Conservation (phyloP, 1,139 yeast species). For the Zygoascus hellenicus region DNA sequence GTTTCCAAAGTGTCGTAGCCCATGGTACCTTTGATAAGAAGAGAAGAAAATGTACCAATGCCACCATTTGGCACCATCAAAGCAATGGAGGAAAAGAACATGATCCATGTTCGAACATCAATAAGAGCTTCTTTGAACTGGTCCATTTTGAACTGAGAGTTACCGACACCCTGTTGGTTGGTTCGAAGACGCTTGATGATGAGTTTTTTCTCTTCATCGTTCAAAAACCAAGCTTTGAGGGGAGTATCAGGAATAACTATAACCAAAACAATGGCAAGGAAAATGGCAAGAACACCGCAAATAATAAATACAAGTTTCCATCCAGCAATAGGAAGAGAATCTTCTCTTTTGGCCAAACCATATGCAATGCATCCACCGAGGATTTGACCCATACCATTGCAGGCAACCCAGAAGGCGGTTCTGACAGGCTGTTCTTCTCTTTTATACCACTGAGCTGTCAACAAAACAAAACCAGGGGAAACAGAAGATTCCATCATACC, state of each 20-base stretch:
- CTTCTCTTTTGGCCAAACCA: conserved; percentile 34
- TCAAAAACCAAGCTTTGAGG: conserved; percentile 40
- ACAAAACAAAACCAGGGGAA: conserved; percentile 22
- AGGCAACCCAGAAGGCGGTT: conserved; percentile 44
- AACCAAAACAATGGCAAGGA: conserved; percentile 43
- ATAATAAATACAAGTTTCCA: conserved; percentile 48
- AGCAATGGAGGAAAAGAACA: conserved; percentile 29
- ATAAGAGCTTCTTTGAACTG: conserved; percentile 43
- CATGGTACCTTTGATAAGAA: conserved; percentile 25
- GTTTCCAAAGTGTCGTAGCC: conserved; percentile 27
- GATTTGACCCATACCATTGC: conserved; percentile 51
- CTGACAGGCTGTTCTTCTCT: conserved; percentile 37
- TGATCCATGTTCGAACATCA: conserved; percentile 44
- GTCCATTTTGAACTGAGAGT: conserved; percentile 43
- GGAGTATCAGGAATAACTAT: conserved; percentile 48
- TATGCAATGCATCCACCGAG: conserved; percentile 50
- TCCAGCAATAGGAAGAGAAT: conserved; percentile 31
- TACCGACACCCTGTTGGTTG: conserved; percentile 47
- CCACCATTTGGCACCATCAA: conserved; percentile 47
- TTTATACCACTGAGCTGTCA: conserved; percentile 25
- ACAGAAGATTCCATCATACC: conserved; percentile 46
- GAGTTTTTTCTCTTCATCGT: conserved; percentile 26
- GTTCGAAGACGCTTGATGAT: conserved; percentile 10
- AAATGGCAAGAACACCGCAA: conserved; percentile 37
- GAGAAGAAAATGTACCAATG: conserved; percentile 32